phyloP scores from a whole-genome alignment of 75 land plant genomes.

The Selaginella moellendorffii region DNA sequence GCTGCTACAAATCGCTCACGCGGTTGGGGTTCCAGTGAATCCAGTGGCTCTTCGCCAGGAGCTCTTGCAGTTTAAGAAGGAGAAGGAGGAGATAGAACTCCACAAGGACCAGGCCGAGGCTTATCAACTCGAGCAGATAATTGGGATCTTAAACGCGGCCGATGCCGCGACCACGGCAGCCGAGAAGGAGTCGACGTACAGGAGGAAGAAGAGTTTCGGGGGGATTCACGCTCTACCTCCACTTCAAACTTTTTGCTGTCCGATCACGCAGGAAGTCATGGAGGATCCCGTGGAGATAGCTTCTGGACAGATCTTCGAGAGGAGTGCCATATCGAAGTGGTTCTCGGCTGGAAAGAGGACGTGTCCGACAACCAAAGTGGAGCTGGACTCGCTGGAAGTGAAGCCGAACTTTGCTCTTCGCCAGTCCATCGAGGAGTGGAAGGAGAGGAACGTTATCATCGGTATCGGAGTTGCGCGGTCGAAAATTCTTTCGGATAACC shows the following conservation, averaged over 20 bases:
- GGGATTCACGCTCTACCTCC: conserved; percentile 43
- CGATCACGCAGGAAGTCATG: conserved; percentile 56
- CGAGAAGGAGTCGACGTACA: conserved; percentile 35
- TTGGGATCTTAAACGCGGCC: conserved; percentile 37
- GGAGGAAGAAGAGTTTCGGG: conserved; percentile 20
- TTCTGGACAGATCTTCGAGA: conserved; percentile 54
- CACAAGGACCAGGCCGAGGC: conserved; percentile 50
- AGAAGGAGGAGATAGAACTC: conserved; percentile 36
- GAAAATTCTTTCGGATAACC: conserved; percentile 27
- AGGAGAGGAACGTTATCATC: conserved; percentile 40
- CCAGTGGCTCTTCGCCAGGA: conserved; percentile 30
- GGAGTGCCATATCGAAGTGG: conserved; percentile 53
- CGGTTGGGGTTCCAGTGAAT: conserved; percentile 40
- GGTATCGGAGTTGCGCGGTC: conserved; percentile 27
- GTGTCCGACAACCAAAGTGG: conserved; percentile 48
- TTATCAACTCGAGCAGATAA: conserved; percentile 52
- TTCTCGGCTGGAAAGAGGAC: conserved; percentile 36
- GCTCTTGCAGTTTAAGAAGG: conserved; percentile 36
- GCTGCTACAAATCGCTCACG: conserved; percentile 40
- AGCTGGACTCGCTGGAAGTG: conserved; percentile 28
- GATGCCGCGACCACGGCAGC: conserved; percentile 40
- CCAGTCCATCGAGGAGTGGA: conserved; percentile 67
- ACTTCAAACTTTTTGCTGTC: conserved; percentile 51
- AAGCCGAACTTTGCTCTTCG: conserved; percentile 48
- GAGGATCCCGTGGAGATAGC: conserved; percentile 61